Evolutionary conservation across 768 basidiomycete genomes (phyloP), one percentile per base, ranked within the genome.

Genomic region (Dioszegia hungarica): DNA sequence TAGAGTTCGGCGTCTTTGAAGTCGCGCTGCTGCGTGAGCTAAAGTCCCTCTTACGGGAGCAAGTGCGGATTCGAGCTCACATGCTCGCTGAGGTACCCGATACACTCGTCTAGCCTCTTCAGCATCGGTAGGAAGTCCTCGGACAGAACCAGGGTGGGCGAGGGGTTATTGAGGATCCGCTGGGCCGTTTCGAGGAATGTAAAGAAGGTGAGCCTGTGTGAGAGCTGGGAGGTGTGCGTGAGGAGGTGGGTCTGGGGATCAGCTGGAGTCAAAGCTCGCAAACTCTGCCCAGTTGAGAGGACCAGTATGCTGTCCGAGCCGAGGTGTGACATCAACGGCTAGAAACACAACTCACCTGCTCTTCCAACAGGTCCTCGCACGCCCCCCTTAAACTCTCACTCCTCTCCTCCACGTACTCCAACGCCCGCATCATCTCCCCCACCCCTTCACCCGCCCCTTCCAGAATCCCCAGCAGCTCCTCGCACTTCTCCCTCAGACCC

Each of bases 51-150:
- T 12, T 20, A 56, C 27, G 10, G 17, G 25, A 38, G 36, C 20
- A 14, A 12, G 34, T n/a, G n/a, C n/a, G n/a, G n/a, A n/a, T n/a
- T n/a, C 29, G 9, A 22, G 79, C 90, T 68, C 75, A 93, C 93
- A 75, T 95, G 90, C 12, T 80, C 80, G 71, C 86, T 86, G 28
- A 99, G 79, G 71, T 89, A 98, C 48, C 89, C 88, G 45, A 98
- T 87, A 71, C 94, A 97, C 38, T 92, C 86, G 66, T 95, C 93
- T 29, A 98, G 86, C 6, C 91, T 84, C 66, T 94, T 91, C 34
- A 98, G 89, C 91, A 94, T 94, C 66, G 90, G 89, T 54, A 98
- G 76, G 74, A 98, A 98, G 68, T 93, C 92, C 0, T 86, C 83
- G 62, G 90, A 85, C 10, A 94, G 82, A 52, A 98, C 94, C 20